Conservation (phyloP, 2,329 filamentous ascomycete species). For the Aulographum hederae region DNA sequence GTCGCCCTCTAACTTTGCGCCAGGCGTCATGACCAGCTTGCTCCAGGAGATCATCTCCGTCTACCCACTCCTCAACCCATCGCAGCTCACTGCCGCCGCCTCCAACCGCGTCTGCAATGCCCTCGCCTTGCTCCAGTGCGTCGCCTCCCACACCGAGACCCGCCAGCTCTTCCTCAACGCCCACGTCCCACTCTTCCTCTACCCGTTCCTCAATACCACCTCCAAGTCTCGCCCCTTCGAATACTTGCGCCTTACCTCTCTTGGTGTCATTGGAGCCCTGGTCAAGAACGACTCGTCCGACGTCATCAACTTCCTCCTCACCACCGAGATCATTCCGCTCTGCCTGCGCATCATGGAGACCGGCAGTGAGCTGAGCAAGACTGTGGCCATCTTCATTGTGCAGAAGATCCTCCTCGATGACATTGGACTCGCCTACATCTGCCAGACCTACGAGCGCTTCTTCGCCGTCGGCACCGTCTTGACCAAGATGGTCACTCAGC, state of each 20-base stretch:
- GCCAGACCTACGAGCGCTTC: constrained; percentile 95
- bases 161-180: constrained; percentile 84
- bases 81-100: constrained; percentile 90
- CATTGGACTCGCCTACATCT: constrained; percentile 93
- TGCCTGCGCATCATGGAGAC: constrained; percentile 99
- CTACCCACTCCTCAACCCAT: constrained; percentile 90
- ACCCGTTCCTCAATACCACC: constrained; percentile 95
- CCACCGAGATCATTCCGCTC: constrained; percentile 94
- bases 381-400: constrained; percentile 97
- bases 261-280: constrained; percentile 89
- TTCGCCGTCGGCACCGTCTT: constrained; percentile 95
- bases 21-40: constrained; percentile 94
- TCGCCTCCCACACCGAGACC: constrained; percentile 94
- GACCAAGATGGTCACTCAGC: constrained; percentile 95
- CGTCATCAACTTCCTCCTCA: constrained; percentile 96
- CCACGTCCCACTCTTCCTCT: constrained; percentile 92
- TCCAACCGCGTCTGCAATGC: constrained; percentile 97
- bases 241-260: constrained; percentile 84
- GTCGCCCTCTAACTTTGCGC: constrained; percentile 8
- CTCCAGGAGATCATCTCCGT: constrained; percentile 98
- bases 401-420: constrained; percentile 97
- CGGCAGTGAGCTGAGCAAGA: constrained; percentile 94
- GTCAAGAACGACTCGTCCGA: constrained; percentile 98
- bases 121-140: constrained; percentile 84
- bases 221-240: constrained; percentile 96